phyloP scores from a whole-genome alignment of 768 basidiomycete species.

The Russula emetica region DNA sequence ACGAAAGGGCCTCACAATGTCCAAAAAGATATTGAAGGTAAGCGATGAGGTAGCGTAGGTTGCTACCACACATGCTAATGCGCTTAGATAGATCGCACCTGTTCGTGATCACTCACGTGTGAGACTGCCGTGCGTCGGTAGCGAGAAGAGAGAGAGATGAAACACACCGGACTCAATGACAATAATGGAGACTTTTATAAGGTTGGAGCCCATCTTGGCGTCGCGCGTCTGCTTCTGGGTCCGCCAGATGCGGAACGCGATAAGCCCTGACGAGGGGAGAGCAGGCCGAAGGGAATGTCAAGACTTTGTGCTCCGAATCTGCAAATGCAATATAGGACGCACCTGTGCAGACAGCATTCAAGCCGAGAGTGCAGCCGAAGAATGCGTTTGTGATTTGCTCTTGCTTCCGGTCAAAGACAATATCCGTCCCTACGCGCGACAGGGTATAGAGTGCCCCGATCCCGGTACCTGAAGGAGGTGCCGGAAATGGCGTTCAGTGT shows the following conservation, averaged over 20 bases:
- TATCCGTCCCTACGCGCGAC: not conserved
- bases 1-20: constrained; percentile 11
- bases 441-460: constrained; percentile 16
- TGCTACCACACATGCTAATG: constrained; percentile 16
- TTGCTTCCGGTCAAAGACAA: constrained; percentile 13
- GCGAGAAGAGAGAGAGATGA: not conserved
- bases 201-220: constrained; percentile 25
- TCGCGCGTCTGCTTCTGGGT: constrained; percentile 23
- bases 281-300: not conserved
- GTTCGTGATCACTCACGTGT: not conserved
- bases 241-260: constrained; percentile 25
- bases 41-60: constrained; percentile 4
- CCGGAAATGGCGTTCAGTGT: not conserved
- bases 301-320: not conserved
- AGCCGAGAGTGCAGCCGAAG: constrained; percentile 24
- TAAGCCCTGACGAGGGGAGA: constrained; percentile 8
- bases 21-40: constrained; percentile 25
- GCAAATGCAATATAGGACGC: not conserved
- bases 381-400: constrained; percentile 23
- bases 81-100: constrained; percentile 21
- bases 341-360: constrained; percentile 25
- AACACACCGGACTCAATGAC: constrained; percentile 25
- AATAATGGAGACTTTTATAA: constrained; percentile 19
- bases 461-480: constrained; percentile 12
- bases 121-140: not conserved